phyloP scores from a whole-genome alignment of 2,329 filamentous ascomycete species.

The Exophiala spinifera region DNA sequence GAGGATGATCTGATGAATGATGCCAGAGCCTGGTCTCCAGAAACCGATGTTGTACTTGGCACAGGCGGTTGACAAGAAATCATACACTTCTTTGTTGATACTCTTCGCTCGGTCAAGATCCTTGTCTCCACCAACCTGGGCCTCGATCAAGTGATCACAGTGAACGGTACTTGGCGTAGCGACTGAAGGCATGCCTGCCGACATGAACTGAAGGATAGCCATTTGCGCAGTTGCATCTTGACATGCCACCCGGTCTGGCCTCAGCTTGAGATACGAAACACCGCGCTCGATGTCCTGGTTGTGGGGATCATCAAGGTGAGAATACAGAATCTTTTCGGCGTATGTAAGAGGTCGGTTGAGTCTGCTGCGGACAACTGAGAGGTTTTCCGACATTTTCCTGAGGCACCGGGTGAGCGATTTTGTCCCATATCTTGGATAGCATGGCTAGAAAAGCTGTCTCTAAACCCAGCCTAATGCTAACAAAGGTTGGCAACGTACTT shows the following conservation, averaged over 20 bases:
- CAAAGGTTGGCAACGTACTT: conserved; percentile 43
- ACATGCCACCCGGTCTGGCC: conserved; percentile 96
- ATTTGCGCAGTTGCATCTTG: conserved; percentile 99
- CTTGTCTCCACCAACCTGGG: conserved; percentile 86
- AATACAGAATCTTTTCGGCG: conserved; percentile 99
- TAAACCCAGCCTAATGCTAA: no score
- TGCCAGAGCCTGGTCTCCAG: conserved; percentile 98
- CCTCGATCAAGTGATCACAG: conserved; percentile 99
- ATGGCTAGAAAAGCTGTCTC: background rate
- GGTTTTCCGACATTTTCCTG: conserved; percentile 98
- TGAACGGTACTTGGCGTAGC: conserved; percentile 94
- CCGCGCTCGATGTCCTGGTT: conserved; percentile 95
- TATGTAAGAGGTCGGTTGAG: conserved; percentile 92
- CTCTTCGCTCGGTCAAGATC: conserved; percentile 85
- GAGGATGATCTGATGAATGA: conserved; percentile 97
- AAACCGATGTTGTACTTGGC: conserved; percentile 99
- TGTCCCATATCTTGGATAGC: background rate
- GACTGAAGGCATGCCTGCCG: conserved; percentile 90
- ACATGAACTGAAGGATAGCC: conserved; percentile 99
- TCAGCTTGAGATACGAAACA: conserved; percentile 90
- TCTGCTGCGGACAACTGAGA: conserved; percentile 80
- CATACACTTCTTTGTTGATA: conserved; percentile 99
- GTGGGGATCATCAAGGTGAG: conserved; percentile 94
- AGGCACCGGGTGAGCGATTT: conserved; percentile 2
- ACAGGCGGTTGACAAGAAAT: conserved; percentile 89